A percentile compares a stretch with the other conserved stretches of the same genome.
These are phyloP conservation scores for Ceriops tagal DNA, from an alignment of 345 rosid species.

Conservation along the genomic window DNA sequence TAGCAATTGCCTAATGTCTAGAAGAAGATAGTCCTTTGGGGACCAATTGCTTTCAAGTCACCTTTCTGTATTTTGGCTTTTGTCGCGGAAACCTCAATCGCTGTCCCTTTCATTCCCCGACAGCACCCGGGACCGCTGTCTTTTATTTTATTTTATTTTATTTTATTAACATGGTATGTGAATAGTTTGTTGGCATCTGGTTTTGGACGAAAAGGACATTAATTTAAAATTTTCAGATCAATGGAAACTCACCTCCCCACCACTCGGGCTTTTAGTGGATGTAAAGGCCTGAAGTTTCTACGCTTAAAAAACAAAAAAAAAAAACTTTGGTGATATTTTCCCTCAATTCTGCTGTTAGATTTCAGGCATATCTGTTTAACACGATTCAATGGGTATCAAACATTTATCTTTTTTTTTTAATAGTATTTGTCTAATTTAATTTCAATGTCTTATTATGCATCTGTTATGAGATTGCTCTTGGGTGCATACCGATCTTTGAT, in stretches of 20 bases:
- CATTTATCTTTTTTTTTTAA: slow-evolving; percentile 9
- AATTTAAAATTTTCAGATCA: slow-evolving; percentile 21
- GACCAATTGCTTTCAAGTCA: slow-evolving; percentile 52
- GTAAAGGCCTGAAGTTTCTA: slow-evolving; percentile 39
- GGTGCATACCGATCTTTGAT: no score
- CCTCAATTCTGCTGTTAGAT: not conserved
- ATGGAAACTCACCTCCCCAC: slow-evolving; percentile 23
- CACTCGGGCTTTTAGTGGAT: slow-evolving; percentile 46
- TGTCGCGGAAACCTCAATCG: slow-evolving; percentile 54
- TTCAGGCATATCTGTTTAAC: slow-evolving; percentile 4
- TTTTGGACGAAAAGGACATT: slow-evolving; percentile 29
- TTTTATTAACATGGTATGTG: slow-evolving; percentile 24
- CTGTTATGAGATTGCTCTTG: slow-evolving; percentile 10
- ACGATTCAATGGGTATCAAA: slow-evolving; percentile 10
- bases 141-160: slow-evolving; percentile 26
- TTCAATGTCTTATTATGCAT: slow-evolving; percentile 17
- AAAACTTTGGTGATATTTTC: slow-evolving; percentile 17
- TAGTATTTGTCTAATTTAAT: slow-evolving; percentile 5
- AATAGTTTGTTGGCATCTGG: slow-evolving; percentile 15
- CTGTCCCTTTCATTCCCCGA: slow-evolving; percentile 57
- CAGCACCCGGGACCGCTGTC: slow-evolving; percentile 62
- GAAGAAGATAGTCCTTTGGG: slow-evolving; percentile 22
- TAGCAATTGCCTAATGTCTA: slow-evolving; percentile 26
- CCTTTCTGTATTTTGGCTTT: slow-evolving; percentile 45
- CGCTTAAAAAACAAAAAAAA: slow-evolving; percentile 23